phyloP scores from a whole-genome alignment of 768 basidiomycete species.

The Mycena vitilis region DNA sequence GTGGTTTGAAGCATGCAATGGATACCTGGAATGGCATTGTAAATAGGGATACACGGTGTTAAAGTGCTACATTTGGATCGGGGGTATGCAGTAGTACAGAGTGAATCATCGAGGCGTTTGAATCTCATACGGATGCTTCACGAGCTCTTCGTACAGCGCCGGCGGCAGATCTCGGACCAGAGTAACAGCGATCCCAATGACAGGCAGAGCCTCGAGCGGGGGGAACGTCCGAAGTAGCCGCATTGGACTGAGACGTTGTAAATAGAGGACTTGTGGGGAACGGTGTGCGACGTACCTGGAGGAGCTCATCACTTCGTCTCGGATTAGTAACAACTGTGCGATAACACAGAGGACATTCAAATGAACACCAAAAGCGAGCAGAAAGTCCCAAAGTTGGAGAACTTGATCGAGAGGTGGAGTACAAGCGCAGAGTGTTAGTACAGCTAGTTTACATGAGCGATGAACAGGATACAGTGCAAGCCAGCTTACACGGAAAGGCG shows the following conservation, averaged over 20 bases:
- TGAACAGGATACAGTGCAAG: constrained; percentile 13
- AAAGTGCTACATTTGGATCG: constrained; percentile 23
- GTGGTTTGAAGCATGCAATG: constrained; percentile 41
- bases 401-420: constrained; percentile 97
- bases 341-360: constrained; percentile 97
- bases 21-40: constrained; percentile 17
- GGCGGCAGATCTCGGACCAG: constrained; percentile 91
- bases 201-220: constrained; percentile 85
- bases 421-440: constrained; percentile 95
- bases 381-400: constrained; percentile 95
- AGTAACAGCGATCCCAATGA: constrained; percentile 94
- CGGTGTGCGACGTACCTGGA: constrained; percentile 69
- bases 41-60: constrained; percentile 18
- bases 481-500: constrained; percentile 86
- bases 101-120: constrained; percentile 36
- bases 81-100: not conserved
- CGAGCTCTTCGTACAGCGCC: constrained; percentile 89
- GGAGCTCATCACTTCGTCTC: constrained; percentile 89
- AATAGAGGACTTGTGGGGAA: not conserved
- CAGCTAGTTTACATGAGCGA: constrained; percentile 61
- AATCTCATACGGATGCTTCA: constrained; percentile 85
- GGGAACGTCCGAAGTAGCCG: constrained; percentile 94
- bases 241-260: constrained; percentile 78
- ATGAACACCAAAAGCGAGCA: constrained; percentile 96
- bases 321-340: constrained; percentile 91